Evolutionary conservation across 441 rosid genomes (phyloP), one percentile per base, ranked within the genome.

Genomic region (Gossypium trilobum): DNA sequence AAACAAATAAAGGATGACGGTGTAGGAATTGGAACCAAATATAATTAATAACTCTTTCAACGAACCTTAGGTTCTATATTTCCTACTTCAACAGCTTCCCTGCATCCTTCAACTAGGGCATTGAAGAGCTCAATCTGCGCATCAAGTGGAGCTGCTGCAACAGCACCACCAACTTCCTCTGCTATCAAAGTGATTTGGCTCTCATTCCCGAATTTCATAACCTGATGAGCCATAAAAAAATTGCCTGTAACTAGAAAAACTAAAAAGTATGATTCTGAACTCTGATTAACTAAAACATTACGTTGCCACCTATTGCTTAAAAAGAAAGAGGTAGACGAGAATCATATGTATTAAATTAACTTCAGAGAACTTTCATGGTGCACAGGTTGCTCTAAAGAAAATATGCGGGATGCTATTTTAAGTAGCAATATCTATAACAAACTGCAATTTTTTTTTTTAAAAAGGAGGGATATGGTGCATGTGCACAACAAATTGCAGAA

Each of bases 121-220:
- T 89, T 88, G 82, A 93, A 91, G 77, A 95, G 97, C 83, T 95
- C 98, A 78, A 90, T 82, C 81, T 90, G 97, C 59, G 93, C 91
- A 58, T 88, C 92, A 72, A 80, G 85, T 73, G 96, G 87, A 79
- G 97, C 97, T 58, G 89, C 80, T 71, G 81, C 91, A 77, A 93
- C 74, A 71, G 87, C 82, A 80, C 99, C 99, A 72, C 98, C 96
- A 75, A 91, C 97, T 71, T 93, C 99, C 46, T 77, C 86, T 68
- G 78, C 97, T 74, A 95, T 89, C 68, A 76, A 80, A 50, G 82
- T 74, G 72, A 91, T 88, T 79, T 95, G 99, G 74, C 81, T 86
- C 56, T 82, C 91, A 79, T 89, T 91, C 68, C 97, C 99, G 78
- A 89, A 95, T 82, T 93, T 95, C 92, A 90, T 86, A 63, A 93